Conservation (phyloP, 139 green algal species). For the Chlorella sorokiniana region DNA sequence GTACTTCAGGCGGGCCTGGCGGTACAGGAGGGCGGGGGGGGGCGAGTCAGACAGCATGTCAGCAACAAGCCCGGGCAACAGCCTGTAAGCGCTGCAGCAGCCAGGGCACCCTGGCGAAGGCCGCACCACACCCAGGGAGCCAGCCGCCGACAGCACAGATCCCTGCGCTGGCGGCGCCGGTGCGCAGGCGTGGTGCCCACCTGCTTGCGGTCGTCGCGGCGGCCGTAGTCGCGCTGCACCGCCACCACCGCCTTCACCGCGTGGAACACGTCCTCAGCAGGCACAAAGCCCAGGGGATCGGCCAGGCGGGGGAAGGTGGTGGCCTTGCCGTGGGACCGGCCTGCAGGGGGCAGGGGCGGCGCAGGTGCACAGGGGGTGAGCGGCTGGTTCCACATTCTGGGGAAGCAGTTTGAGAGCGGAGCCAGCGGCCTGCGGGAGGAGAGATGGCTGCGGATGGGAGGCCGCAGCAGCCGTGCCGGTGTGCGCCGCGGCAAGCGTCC, state of each 20-base stretch:
- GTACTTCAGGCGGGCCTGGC: slow-evolving; percentile 98
- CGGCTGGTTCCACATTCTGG: no score
- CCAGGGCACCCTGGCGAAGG: no score
- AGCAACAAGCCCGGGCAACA: no score
- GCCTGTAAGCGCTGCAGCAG: no score
- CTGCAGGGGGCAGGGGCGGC: background rate
- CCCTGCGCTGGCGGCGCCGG: no score
- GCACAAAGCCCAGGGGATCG: slow-evolving; percentile 91
- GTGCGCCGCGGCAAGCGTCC: background rate
- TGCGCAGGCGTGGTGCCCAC: no score
- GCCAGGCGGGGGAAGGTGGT: slow-evolving; percentile 93
- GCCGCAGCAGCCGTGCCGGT: no score
- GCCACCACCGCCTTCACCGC: slow-evolving; percentile 94
- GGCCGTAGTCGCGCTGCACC: slow-evolving; percentile 96
- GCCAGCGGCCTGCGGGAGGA: background rate
- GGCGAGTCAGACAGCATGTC: no score
- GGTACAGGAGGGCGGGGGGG: background rate
- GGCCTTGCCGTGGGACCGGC: slow-evolving; percentile 55
- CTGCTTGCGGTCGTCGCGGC: slow-evolving; percentile 93
- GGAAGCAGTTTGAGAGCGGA: no score
- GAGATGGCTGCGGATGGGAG: background rate
- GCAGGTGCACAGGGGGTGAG: no score
- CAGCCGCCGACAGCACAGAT: no score
- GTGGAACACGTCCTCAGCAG: slow-evolving; percentile 96
- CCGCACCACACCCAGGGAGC: no score